These are phyloP conservation scores for Suillus paluster DNA, from an alignment of 768 basidiomycete genomes.

Conservation along the genomic window DNA sequence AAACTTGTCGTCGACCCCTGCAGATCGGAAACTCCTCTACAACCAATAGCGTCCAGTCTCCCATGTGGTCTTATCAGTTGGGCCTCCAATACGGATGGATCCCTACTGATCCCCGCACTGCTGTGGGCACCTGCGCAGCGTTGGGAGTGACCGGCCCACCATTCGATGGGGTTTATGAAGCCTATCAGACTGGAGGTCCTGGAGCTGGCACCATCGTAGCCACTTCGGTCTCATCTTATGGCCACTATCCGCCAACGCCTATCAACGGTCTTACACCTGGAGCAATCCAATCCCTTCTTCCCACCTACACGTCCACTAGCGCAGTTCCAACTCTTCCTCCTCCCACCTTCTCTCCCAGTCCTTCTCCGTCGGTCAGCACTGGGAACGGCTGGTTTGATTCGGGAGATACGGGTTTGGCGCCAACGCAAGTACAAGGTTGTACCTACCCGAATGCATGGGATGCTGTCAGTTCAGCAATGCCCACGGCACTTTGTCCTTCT, in stretches of 20 bases:
- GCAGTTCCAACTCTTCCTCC: constrained; percentile 59
- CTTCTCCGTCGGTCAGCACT: constrained; percentile 43
- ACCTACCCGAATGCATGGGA: constrained; percentile 68
- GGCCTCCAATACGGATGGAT: constrained; percentile 79
- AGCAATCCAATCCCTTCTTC: constrained; percentile 45
- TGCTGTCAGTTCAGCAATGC: constrained; percentile 53
- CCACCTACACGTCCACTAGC: constrained; percentile 69
- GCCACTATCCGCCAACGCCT: constrained; percentile 57
- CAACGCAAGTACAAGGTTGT: constrained; percentile 65
- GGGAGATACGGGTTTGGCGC: constrained; percentile 54
- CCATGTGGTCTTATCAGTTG: constrained; percentile 75
- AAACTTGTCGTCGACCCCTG: constrained; percentile 4
- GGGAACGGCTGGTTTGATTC: constrained; percentile 64
- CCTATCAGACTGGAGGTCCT: constrained; percentile 73
- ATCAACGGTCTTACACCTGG: constrained; percentile 48
- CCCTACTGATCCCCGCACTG: constrained; percentile 69
- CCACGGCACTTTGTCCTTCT: constrained; percentile 46
- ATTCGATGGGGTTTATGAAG: constrained; percentile 58
- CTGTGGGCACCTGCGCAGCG: constrained; percentile 66
- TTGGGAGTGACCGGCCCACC: constrained; percentile 47
- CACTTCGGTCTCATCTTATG: constrained; percentile 44
- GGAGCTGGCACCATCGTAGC: constrained; percentile 54
- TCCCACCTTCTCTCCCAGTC: constrained; percentile 51
- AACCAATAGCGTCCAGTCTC: constrained; percentile 51
- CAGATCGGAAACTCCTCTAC: constrained; percentile 61